Conservation (phyloP, 1,139 yeast genomes). For the Nadsonia starkeyi-henricii region DNA sequence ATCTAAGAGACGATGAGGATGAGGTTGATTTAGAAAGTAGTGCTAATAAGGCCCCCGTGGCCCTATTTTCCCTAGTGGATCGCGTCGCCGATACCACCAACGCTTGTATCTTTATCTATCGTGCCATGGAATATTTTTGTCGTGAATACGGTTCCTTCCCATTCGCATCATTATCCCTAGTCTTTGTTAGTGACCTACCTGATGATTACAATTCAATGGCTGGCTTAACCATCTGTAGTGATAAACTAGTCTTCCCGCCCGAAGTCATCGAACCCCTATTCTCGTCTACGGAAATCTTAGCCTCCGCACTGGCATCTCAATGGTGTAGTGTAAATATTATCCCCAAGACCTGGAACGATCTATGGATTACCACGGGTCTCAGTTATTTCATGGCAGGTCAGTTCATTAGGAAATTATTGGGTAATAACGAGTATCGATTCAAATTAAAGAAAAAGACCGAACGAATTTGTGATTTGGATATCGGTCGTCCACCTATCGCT, state of each 20-base stretch:
- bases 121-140: slow-evolving; percentile 70
- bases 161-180: slow-evolving; percentile 64
- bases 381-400: slow-evolving; percentile 71
- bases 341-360: slow-evolving; percentile 64
- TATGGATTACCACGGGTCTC: slow-evolving; percentile 89
- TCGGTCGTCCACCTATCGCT: slow-evolving; percentile 74
- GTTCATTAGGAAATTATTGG: slow-evolving; percentile 59
- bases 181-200: slow-evolving; percentile 53
- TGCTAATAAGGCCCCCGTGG: slow-evolving; percentile 29
- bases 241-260: slow-evolving; percentile 58
- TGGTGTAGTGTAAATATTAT: slow-evolving; percentile 92
- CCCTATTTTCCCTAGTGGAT: slow-evolving; percentile 45
- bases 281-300: slow-evolving; percentile 48
- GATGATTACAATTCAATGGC: slow-evolving; percentile 46
- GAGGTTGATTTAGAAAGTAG: slow-evolving; percentile 27
- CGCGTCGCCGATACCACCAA: slow-evolving; percentile 48
- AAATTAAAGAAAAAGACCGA: slow-evolving; percentile 53
- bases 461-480: slow-evolving; percentile 53
- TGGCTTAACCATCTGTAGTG: slow-evolving; percentile 58
- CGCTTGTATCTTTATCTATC: slow-evolving; percentile 60
- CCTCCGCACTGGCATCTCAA: slow-evolving; percentile 67
- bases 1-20: slow-evolving; percentile 27
- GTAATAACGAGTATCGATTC: slow-evolving; percentile 68
- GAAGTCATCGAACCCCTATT: slow-evolving; percentile 70
- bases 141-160: slow-evolving; percentile 92